These are phyloP conservation scores for Colletotrichum sp. DNA, from an alignment of 2,329 filamentous ascomycete species.

Conservation along the genomic window DNA sequence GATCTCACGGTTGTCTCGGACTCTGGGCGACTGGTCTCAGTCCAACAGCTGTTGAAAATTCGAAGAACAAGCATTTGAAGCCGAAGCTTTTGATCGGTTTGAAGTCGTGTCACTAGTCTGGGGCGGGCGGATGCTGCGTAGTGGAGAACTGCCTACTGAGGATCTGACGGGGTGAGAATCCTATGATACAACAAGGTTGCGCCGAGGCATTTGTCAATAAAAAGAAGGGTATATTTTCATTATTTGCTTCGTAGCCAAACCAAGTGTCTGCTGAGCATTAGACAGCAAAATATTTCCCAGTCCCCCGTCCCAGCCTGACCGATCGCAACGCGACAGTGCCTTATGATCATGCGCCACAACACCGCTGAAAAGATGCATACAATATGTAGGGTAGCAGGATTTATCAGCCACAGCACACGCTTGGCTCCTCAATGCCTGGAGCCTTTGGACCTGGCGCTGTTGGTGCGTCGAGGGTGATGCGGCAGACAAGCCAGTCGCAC, in stretches of 20 bases:
- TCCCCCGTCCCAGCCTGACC: neutral
- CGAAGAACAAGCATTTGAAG: neutral
- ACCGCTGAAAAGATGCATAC: neutral
- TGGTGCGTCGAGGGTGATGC: slow-evolving; percentile 29
- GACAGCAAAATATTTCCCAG: neutral
- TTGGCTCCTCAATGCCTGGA: slow-evolving; percentile 48
- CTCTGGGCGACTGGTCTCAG: neutral
- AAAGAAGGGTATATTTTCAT: slow-evolving; percentile 8
- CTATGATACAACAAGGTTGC: neutral
- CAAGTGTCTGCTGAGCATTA: neutral
- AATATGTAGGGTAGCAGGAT: too few species aligned
- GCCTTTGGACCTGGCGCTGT: slow-evolving; percentile 23
- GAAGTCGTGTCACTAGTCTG: neutral
- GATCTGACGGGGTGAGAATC: neutral
- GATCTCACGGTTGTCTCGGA: neutral
- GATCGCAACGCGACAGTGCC: neutral
- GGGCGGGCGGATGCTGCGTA: neutral
- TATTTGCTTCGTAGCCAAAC: neutral
- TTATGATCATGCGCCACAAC: neutral
- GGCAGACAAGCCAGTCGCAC: slow-evolving; percentile 57
- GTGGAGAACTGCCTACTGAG: neutral
- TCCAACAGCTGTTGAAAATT: neutral
- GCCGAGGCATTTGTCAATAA: neutral
- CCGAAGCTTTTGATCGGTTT: neutral
- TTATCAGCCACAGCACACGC: slow-evolving; percentile 50